Percentiles rank a stretch among this genome's conserved stretches.
Conservation (phyloP, 2,329 filamentous ascomycete species). For the Colletotrichum scovillei region DNA sequence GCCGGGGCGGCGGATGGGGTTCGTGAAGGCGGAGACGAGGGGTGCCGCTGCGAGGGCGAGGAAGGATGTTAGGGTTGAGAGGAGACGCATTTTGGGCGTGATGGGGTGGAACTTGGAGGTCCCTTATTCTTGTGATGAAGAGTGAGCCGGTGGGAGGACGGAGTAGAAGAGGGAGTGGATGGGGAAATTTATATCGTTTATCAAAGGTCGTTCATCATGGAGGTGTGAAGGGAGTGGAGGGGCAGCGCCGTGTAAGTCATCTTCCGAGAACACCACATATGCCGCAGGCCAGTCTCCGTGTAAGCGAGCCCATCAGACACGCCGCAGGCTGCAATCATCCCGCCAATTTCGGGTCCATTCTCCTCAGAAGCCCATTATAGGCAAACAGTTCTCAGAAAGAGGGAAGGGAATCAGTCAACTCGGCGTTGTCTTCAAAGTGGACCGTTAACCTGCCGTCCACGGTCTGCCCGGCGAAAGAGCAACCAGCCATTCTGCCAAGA, state of each 20-base stretch:
- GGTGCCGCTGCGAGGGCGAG: slow-evolving; percentile 30
- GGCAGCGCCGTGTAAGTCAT: not conserved
- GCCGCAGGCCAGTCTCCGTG: not conserved
- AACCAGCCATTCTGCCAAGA: not conserved
- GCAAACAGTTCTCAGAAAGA: too few species aligned
- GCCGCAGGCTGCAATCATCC: not conserved
- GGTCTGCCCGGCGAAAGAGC: not conserved
- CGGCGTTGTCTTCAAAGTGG: not conserved
- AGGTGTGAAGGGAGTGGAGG: not conserved
- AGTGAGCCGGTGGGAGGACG: not conserved
- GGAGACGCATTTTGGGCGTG: not conserved
- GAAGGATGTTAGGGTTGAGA: slow-evolving; percentile 33
- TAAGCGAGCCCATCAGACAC: not conserved
- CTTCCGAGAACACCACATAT: too few species aligned
- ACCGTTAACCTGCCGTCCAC: not conserved
- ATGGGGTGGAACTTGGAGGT: not conserved
- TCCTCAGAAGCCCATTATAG: too few species aligned
- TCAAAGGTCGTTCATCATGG: too few species aligned
- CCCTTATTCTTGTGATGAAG: not conserved
- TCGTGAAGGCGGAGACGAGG: slow-evolving; percentile 53
- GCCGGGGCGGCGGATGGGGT: slow-evolving; percentile 60
- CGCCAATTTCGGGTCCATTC: not conserved
- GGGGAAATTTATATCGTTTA: not conserved
- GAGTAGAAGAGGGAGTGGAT: not conserved
- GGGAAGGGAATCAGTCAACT: not conserved